phyloP scores from a whole-genome alignment of 495 filamentous ascomycete species.

The Aspergillus leporis region DNA sequence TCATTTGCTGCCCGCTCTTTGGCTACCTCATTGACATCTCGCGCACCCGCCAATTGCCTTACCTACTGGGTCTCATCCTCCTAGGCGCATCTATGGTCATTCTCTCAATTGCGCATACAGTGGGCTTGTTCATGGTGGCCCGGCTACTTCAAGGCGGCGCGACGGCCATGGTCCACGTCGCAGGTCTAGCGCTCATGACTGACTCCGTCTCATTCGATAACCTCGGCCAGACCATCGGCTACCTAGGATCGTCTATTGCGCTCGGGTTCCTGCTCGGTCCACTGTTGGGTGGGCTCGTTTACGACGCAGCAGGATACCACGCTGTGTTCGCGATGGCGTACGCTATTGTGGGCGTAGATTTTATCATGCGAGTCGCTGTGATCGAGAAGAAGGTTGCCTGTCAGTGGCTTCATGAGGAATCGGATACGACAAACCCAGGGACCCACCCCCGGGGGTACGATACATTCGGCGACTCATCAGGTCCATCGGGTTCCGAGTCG shows the following conservation, averaged over 20 bases:
- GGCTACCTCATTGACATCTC: constrained; percentile 57
- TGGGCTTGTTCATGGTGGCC: constrained; percentile 54
- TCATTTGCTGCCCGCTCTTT: constrained; percentile 56
- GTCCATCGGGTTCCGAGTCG: background rate
- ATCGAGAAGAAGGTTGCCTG: constrained; percentile 59
- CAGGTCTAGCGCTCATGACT: constrained; percentile 59
- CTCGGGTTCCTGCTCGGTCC: constrained; percentile 46
- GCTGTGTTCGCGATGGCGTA: constrained; percentile 62
- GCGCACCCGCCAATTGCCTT: constrained; percentile 51
- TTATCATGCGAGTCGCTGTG: constrained; percentile 60
- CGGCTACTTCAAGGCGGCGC: constrained; percentile 63
- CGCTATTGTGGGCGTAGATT: constrained; percentile 58
- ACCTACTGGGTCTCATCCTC: constrained; percentile 56
- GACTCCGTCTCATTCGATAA: constrained; percentile 59
- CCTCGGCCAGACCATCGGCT: constrained; percentile 56
- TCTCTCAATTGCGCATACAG: constrained; percentile 51
- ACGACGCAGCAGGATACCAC: constrained; percentile 57
- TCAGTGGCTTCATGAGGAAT: constrained; percentile 16
- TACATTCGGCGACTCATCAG: background rate
- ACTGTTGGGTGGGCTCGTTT: constrained; percentile 62
- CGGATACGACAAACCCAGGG: background rate
- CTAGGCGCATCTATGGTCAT: constrained; percentile 58
- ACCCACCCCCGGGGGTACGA: background rate
- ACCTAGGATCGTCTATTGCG: constrained; percentile 34
- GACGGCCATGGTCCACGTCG: constrained; percentile 63